Evolutionary conservation across 1,284 basidiomycete genomes (phyloP).

Genomic region (Neolentinus lepideus): DNA sequence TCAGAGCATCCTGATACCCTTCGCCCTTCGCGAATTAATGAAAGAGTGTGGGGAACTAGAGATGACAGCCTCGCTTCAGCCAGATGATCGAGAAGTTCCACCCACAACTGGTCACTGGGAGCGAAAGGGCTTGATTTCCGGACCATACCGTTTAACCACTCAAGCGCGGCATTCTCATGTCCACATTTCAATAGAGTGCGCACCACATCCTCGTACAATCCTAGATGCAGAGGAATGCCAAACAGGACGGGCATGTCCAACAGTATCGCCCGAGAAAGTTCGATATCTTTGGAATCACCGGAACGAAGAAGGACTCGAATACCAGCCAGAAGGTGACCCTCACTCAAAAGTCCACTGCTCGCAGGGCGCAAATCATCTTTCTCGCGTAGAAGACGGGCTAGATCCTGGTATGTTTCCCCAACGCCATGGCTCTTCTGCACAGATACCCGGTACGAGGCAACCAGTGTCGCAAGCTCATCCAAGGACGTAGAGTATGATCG

Average conservation of each 20-base stretch:
- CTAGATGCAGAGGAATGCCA: conserved; percentile 30
- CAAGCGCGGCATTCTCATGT: background rate
- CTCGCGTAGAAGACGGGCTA: background rate
- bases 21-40: background rate
- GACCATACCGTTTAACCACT: background rate
- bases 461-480: background rate
- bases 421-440: background rate
- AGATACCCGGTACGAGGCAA: background rate
- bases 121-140: background rate
- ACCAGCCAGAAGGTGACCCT: background rate
- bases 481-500: background rate
- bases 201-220: conserved; percentile 28
- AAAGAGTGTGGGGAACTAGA: background rate
- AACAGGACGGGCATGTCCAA: conserved; percentile 37
- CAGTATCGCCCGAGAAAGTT: conserved; percentile 41
- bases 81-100: background rate
- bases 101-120: background rate
- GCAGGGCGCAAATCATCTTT: background rate
- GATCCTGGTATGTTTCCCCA: background rate
- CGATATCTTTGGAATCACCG: conserved; percentile 40
- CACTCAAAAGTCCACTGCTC: background rate
- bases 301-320: conserved; percentile 37
- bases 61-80: background rate
- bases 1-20: background rate
- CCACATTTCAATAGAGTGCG: background rate